Evolutionary conservation across 805 yeast species (phyloP), one percentile per base, ranked within the genome.

Genomic region (Jamesozyma hellenica): DNA sequence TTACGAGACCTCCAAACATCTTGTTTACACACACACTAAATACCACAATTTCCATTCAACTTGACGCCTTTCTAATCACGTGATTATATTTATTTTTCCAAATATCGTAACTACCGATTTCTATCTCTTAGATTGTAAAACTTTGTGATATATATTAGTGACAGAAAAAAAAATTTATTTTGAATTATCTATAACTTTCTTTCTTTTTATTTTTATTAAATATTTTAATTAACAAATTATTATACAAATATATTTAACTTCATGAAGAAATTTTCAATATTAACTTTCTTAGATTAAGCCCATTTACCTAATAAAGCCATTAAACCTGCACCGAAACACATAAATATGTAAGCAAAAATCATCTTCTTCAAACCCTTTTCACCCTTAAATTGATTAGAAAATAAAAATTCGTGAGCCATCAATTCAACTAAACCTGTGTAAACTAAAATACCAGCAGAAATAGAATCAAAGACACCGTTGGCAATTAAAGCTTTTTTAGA

Each of bases 241-340:
- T 32, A 12, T 23, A 7, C 25, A 33, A 14, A 15, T 34, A 4
- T 21, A 17, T 8, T 16, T 21, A 34, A 4, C 5, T 34, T 34
- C n/a, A 14, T n/a, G n/a, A n/a, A n/a, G n/a, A n/a, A n/a, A n/a
- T n/a, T n/a, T n/a, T n/a, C n/a, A n/a, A n/a, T n/a, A n/a, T n/a
- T n/a, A n/a, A n/a, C n/a, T 26, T 19, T 14, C 9, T 25, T 14
- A 26, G 4, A 6, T 54, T 58, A 79, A 5, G 85, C 87, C 87
- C 90, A 81, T 53, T 75, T 77, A 29, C 87, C 88, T 21, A 81
- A 66, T 32, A 81, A 62, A 1, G 87, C 84, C 88, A 81, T 81
- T 27, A 79, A 52, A 11, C 79, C 81, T 25, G 78, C 74, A 34
- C 88, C 88, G 46, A 67, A 56, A 40, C 75, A 59, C 57, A 71